These are phyloP conservation scores for Striga hermonthica DNA, from an alignment of 305 asterid species.

Conservation along the genomic window DNA sequence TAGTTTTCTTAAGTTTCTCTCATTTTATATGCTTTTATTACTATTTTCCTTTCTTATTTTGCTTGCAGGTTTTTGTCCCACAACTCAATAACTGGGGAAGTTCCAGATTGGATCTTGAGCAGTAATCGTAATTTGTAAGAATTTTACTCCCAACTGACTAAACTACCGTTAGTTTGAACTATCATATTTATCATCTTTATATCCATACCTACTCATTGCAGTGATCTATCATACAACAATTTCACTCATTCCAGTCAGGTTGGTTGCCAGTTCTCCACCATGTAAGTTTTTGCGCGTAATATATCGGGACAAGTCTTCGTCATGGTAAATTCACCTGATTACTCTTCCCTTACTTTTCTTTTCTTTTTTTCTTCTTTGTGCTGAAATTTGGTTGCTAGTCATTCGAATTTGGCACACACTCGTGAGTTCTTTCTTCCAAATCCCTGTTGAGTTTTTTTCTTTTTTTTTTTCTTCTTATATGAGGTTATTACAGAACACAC, in stretches of 20 bases:
- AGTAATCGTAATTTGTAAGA: constrained; percentile 47
- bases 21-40: background rate
- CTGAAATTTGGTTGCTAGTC: constrained; percentile 83
- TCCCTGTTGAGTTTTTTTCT: constrained; percentile 2
- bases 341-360: background rate
- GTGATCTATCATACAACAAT: constrained; percentile 88
- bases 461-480: background rate
- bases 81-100: constrained; percentile 58
- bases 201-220: constrained; percentile 40
- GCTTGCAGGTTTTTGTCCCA: constrained; percentile 60
- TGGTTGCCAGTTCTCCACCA: constrained; percentile 44
- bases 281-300: constrained; percentile 43
- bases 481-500: background rate
- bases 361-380: constrained; percentile 21
- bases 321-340: background rate
- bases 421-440: constrained; percentile 10
- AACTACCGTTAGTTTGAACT: background rate
- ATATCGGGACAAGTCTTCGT: background rate
- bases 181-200: background rate
- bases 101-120: constrained; percentile 54
- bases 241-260: constrained; percentile 42
- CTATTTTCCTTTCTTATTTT: no score
- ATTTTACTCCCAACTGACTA: background rate
- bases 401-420: constrained; percentile 14
- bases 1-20: constrained; percentile 6